Evolutionary conservation across 208 protist genomes (phyloP).

Genomic region (Trypanosoma scelopori): DNA sequence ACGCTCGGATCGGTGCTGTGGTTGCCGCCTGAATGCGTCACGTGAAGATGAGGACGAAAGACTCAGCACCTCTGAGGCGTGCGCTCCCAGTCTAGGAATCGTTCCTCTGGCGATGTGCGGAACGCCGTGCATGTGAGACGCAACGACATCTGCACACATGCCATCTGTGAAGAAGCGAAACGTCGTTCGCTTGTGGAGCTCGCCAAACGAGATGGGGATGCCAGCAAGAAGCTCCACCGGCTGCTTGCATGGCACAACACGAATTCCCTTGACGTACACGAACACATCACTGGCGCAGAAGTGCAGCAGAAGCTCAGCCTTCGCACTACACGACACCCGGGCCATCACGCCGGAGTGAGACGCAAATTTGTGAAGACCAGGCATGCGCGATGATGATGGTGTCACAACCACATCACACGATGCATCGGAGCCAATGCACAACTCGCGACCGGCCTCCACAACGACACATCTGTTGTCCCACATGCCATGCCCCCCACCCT

Average conservation of each 20-base stretch:
- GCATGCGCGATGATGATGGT: background rate
- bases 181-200: background rate
- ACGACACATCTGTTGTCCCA: constrained; percentile 5
- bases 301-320: constrained; percentile 8
- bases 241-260: background rate
- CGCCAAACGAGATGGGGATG: constrained; percentile 13
- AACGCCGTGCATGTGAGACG: background rate
- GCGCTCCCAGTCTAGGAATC: background rate
- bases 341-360: constrained; percentile 2
- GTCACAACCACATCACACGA: constrained; percentile 21
- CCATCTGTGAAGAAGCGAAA: constrained; percentile 20
- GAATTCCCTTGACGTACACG: constrained; percentile 14
- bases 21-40: background rate
- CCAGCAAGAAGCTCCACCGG: constrained; percentile 1
- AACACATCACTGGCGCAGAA: background rate
- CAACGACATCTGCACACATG: background rate
- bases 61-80: background rate
- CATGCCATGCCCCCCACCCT: background rate
- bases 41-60: background rate
- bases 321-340: constrained; percentile 8
- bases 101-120: background rate
- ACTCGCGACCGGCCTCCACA: constrained; percentile 6
- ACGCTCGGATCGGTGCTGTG: constrained; percentile 12
- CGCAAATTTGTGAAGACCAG: background rate
- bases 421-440: constrained; percentile 11